A percentile compares a stretch with the other conserved stretches of the same genome.
These are phyloP conservation scores for Gossypium ekmanianum DNA, from an alignment of 345 rosid species.

Conservation along the genomic window DNA sequence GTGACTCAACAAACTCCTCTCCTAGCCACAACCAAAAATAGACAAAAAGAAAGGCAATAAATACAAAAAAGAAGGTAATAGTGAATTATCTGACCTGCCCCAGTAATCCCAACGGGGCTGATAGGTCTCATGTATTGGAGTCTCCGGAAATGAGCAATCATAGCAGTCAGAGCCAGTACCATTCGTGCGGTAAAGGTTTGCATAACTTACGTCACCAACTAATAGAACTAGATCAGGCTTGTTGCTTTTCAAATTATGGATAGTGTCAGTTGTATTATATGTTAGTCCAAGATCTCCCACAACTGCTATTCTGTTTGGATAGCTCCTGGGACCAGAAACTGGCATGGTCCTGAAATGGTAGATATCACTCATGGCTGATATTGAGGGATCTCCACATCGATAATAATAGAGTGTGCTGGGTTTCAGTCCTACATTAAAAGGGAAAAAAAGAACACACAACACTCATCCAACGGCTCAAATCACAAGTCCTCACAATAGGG, in stretches of 20 bases:
- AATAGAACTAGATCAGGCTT: slow-evolving; percentile 78
- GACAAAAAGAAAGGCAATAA: not conserved
- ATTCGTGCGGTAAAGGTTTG: slow-evolving; percentile 67
- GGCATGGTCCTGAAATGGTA: slow-evolving; percentile 78
- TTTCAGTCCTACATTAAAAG: slow-evolving; percentile 45
- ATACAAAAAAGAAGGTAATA: not conserved
- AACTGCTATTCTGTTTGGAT: slow-evolving; percentile 65
- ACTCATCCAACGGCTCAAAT: slow-evolving; percentile 3
- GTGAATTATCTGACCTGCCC: slow-evolving; percentile 62
- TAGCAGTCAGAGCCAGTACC: slow-evolving; percentile 60
- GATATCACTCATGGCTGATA: slow-evolving; percentile 48
- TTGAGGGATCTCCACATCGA: slow-evolving; percentile 84
- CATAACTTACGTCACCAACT: slow-evolving; percentile 74
- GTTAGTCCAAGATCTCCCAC: slow-evolving; percentile 90
- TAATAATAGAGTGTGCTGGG: slow-evolving; percentile 61
- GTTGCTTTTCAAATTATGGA: slow-evolving; percentile 54
- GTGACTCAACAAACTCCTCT: not conserved
- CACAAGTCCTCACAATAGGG: not conserved
- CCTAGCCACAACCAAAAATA: not conserved
- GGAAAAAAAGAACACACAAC: not conserved
- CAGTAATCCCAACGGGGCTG: slow-evolving; percentile 99
- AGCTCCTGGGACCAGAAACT: slow-evolving; percentile 39
- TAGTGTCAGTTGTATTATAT: slow-evolving; percentile 61
- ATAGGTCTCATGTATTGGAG: slow-evolving; percentile 56
- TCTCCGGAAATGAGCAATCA: slow-evolving; percentile 40